Evolutionary conservation across 2,329 filamentous ascomycete genomes (phyloP).

Genomic region (Phaeosphaeriaceae sp.): DNA sequence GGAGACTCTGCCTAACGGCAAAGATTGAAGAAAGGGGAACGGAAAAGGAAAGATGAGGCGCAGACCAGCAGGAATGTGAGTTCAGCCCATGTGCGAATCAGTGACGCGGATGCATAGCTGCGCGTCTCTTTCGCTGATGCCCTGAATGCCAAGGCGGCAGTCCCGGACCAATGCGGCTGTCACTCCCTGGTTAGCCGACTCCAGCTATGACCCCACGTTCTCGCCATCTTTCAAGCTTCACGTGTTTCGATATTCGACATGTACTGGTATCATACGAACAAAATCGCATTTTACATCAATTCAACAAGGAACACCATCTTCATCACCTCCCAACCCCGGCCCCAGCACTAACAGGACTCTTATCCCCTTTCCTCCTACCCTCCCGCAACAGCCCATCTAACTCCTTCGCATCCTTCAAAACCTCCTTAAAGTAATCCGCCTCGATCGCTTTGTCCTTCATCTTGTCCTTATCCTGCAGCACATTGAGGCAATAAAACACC

Average conservation of each 20-base stretch:
- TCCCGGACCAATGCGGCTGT: background rate
- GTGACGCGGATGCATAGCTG: background rate
- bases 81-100: background rate
- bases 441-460: constrained; percentile 29
- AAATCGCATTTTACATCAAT: too few relatives aligned
- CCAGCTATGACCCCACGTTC: background rate
- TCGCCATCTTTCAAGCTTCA: background rate
- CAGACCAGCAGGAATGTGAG: background rate
- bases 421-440: constrained; percentile 25
- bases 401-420: constrained; percentile 25
- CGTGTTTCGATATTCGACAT: background rate
- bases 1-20: constrained; percentile 1
- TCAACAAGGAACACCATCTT: too few relatives aligned
- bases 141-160: constrained; percentile 6
- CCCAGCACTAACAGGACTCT: constrained; percentile 6
- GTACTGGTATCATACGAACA: too few relatives aligned
- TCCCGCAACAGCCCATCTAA: constrained; percentile 21
- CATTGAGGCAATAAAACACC: constrained; percentile 29
- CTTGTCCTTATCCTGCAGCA: constrained; percentile 21
- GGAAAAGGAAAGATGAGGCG: constrained; percentile 2
- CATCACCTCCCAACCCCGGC: too few relatives aligned
- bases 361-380: constrained; percentile 12
- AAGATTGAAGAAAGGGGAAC: constrained; percentile 12
- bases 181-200: background rate
- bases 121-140: background rate